A percentile compares a stretch with the other conserved stretches of the same genome.
Conservation (phyloP, 495 filamentous ascomycete species). For the Saxophila tyrrhenica region DNA sequence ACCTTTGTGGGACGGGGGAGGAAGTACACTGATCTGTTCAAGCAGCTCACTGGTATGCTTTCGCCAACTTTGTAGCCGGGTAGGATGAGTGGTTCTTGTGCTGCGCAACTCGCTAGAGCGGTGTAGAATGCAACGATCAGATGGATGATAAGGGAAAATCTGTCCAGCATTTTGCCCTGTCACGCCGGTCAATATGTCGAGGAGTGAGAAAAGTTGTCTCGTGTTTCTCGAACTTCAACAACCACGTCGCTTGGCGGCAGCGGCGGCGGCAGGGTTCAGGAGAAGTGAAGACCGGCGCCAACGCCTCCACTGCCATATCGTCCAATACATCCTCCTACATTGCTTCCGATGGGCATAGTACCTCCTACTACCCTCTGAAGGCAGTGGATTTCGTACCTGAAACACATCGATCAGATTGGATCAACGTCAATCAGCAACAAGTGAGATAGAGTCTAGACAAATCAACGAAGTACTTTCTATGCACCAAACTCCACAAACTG, state of each 20-base stretch:
- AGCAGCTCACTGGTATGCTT: constrained; percentile 50
- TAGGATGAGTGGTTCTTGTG: constrained; percentile 22
- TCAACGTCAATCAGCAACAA: no score
- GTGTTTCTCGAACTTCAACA: neutral
- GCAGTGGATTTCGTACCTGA: no score
- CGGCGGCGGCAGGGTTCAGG: neutral
- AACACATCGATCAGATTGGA: no score
- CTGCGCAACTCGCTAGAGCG: constrained; percentile 15
- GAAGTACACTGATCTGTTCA: constrained; percentile 56
- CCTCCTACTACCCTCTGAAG: no score
- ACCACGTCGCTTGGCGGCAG: neutral
- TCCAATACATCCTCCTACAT: no score
- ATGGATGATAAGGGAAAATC: constrained; percentile 5
- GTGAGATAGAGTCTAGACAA: no score
- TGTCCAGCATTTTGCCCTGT: constrained; percentile 3
- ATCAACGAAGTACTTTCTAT: no score
- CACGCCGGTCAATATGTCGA: no score
- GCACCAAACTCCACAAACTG: no score
- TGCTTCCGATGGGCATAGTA: no score
- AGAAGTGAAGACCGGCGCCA: no score
- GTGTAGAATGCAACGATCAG: constrained; percentile 20
- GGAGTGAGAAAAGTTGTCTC: neutral
- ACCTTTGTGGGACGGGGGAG: neutral
- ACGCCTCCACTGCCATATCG: no score
- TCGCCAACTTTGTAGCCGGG: constrained; percentile 33